Percentiles rank a stretch among this genome's conserved stretches.
These are phyloP conservation scores for Penstemon eatonii DNA, from an alignment of 257 asterid species.

Conservation along the genomic window DNA sequence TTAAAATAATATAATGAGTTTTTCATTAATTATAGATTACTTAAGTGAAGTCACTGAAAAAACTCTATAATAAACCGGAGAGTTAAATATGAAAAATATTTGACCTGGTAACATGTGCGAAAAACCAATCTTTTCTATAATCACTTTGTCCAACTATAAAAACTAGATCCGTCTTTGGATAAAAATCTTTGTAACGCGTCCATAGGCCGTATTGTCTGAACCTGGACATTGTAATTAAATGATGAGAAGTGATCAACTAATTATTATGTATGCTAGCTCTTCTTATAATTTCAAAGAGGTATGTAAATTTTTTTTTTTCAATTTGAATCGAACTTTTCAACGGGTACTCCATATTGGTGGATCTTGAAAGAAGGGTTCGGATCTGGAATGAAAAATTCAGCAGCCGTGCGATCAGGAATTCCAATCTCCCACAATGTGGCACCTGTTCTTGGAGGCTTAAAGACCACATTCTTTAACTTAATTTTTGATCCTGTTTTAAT, in stretches of 20 bases:
- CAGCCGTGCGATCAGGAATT: conserved; percentile 38
- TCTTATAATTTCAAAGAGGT: no score
- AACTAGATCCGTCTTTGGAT: conserved; percentile 32
- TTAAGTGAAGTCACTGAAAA: not conserved
- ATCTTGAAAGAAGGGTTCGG: conserved; percentile 19
- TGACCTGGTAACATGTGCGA: conserved; percentile 39
- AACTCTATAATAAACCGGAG: no score
- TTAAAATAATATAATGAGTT: not conserved
- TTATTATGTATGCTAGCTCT: no score
- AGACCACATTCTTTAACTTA: conserved; percentile 11
- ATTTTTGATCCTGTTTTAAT: no score
- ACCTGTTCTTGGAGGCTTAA: not conserved
- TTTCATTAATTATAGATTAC: not conserved
- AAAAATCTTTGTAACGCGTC: conserved; percentile 29
- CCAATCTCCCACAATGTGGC: conserved; percentile 45
- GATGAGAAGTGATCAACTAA: not conserved
- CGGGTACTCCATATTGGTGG: not conserved
- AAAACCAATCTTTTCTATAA: conserved; percentile 39
- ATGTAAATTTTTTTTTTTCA: no score
- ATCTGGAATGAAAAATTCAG: conserved; percentile 38
- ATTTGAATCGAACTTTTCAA: conserved; percentile 11
- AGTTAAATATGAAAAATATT: not conserved
- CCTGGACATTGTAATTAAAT: conserved; percentile 1
- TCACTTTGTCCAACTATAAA: conserved; percentile 31
- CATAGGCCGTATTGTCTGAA: conserved; percentile 43